These are phyloP conservation scores for Eragrostis nindensis DNA, from an alignment of 176 grass and related monocot genomes.

Conservation along the genomic window DNA sequence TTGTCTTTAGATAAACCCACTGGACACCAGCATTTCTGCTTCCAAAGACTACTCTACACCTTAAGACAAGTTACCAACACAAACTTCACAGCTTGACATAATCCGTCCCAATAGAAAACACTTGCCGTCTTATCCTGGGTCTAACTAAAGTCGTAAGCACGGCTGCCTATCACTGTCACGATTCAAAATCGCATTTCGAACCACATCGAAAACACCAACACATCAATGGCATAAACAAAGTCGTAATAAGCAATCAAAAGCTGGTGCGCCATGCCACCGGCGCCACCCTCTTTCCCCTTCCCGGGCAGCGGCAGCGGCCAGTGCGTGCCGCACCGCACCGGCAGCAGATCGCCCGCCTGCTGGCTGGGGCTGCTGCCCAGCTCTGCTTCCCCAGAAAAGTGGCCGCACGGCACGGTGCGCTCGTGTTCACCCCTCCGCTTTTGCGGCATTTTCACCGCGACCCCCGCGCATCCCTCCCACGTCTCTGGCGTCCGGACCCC, in stretches of 20 bases:
- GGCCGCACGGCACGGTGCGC: conserved; percentile 17
- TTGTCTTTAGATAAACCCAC: not conserved
- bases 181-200: conserved; percentile 28
- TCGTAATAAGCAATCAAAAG: not conserved
- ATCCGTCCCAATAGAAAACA: not conserved
- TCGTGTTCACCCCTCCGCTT: conserved; percentile 30
- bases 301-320: not conserved
- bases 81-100: not conserved
- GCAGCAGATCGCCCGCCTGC: conserved; percentile 31
- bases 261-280: conserved; percentile 11
- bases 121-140: not conserved
- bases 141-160: not conserved
- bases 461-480: not conserved
- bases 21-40: no score
- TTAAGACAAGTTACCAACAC: no score
- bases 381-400: conserved; percentile 24
- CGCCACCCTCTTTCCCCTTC: not conserved
- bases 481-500: not conserved
- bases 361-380: no score
- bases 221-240: conserved; percentile 5
- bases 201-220: conserved; percentile 12
- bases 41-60: no score
- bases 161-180: not conserved
- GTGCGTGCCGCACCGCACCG: not conserved
- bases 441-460: not conserved